Evolutionary conservation across 768 basidiomycete genomes (phyloP), one percentile per base, ranked within the genome.

Genomic region (Hygrophorus russula): DNA sequence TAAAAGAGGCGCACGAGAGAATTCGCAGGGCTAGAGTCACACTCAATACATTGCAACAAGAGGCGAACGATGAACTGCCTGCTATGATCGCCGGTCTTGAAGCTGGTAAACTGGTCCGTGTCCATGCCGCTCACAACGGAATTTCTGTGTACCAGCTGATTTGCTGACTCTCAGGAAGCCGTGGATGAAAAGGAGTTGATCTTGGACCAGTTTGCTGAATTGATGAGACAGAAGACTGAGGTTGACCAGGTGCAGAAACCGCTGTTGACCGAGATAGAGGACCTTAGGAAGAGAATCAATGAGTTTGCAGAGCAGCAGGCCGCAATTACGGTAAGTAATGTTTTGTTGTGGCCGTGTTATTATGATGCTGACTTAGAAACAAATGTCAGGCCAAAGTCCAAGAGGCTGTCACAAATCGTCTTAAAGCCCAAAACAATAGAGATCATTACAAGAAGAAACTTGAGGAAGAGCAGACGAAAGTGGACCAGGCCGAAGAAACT

Each of bases 31-130:
- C 67, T 24, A 76, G 66, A 54, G 28, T 47, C 5, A 51, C 48
- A 1, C 58, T 73, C 32, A 52, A 54, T 24, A 59, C 60, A 15
- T 54, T 83, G 13, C 73, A 80, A 48, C 63, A 70, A 29, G 80
- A 82, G 48, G 69, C 71, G 10, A 82, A 81, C 45, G 80, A 84
- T 14, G 81, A 83, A 10, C 63, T 82, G 56, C 80, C 83, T 1
- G 73, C 73, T 5, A 70, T 73, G 51, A 65, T 84, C n/a, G 64
- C 70, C 15, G 72, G 69, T 11, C 61, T 84, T 11, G 65, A 80
- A 46, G 66, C 59, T 9, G 74, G 70, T 4, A 74, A 76, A 55
- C 56, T 67, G 51, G 82, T 79, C 51, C 20, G 70, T 55, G 24
- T 45, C 29, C 15, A 24, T 30, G 20, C 24, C 29, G 8, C 15